phyloP scores from a whole-genome alignment of 2,329 filamentous ascomycete species.

The Colletotrichum spinosum region DNA sequence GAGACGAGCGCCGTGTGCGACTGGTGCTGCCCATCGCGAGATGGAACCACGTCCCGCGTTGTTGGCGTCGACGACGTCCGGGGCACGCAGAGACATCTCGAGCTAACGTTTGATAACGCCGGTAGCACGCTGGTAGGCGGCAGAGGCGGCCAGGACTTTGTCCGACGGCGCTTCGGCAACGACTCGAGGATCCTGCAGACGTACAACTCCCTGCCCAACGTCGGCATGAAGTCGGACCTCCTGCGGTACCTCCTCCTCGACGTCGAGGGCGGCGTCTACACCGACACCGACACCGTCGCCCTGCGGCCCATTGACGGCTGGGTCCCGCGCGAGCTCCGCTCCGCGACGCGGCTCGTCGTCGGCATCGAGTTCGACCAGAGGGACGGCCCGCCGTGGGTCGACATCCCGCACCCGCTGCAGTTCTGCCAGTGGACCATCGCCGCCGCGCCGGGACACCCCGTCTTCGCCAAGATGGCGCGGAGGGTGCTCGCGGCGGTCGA shows the following conservation, averaged over 20 bases:
- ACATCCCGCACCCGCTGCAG: conserved; percentile 40
- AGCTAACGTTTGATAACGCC: too few species aligned
- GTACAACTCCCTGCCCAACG: conserved; percentile 42
- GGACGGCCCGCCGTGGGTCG: conserved; percentile 40
- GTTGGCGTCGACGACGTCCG: too few species aligned
- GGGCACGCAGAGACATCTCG: too few species aligned
- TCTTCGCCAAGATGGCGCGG: conserved; percentile 44
- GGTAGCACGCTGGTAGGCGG: conserved; percentile 43
- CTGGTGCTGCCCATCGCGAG: background rate
- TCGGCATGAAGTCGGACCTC: conserved; percentile 69
- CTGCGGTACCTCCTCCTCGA: conserved; percentile 79
- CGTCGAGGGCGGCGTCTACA: conserved; percentile 81
- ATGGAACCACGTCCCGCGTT: too few species aligned
- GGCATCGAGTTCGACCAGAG: conserved; percentile 46
- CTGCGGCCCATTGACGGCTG: conserved; percentile 49
- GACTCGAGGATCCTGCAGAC: conserved; percentile 38
- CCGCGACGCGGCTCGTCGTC: conserved; percentile 39
- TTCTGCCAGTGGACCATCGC: conserved; percentile 41
- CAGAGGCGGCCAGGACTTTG: conserved; percentile 42
- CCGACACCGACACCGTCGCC: conserved; percentile 58
- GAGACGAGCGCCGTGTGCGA: too few species aligned
- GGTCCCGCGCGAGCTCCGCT: conserved; percentile 42
- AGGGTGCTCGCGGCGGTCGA: conserved; percentile 41
- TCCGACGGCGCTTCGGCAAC: conserved; percentile 33
- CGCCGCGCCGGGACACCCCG: conserved; percentile 42